These are phyloP conservation scores for Carex pumila DNA, from an alignment of 176 grass and related monocot genomes.

Conservation along the genomic window DNA sequence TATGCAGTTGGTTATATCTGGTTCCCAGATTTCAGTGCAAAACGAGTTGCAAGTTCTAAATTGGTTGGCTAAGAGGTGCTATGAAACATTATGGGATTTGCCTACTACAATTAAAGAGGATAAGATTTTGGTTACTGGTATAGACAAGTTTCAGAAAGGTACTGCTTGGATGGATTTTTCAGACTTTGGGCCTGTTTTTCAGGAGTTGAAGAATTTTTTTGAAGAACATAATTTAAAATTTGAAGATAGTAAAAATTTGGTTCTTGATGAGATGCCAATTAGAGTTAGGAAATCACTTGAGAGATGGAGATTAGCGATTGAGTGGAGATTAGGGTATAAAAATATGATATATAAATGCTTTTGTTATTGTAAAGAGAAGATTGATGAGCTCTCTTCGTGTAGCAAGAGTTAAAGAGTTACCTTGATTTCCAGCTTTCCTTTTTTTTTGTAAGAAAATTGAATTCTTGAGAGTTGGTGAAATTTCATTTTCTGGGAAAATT, in stretches of 20 bases:
- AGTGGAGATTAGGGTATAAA: conserved; percentile 77
- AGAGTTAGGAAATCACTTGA: conserved; percentile 43
- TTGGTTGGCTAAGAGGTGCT: conserved; percentile 57
- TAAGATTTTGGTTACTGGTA: conserved; percentile 30
- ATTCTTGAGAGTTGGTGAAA: neutral
- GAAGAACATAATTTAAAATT: conserved; percentile 29
- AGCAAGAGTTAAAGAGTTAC: neutral
- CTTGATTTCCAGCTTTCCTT: conserved; percentile 8
- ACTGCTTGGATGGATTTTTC: conserved; percentile 22
- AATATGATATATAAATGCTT: conserved; percentile 50
- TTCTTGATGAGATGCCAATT: conserved; percentile 19
- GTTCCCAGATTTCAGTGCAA: conserved; percentile 59
- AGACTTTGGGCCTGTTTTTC: conserved; percentile 14
- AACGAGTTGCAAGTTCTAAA: conserved; percentile 67
- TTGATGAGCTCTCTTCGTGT: conserved; percentile 37
- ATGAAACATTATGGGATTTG: conserved; percentile 37
- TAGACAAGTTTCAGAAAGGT: conserved; percentile 34
- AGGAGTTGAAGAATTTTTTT: conserved; percentile 40
- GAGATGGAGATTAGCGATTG: conserved; percentile 74
- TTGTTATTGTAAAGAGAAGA: conserved; percentile 39
- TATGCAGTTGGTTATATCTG: conserved; percentile 46
- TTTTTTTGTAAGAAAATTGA: neutral
- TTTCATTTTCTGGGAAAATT: neutral
- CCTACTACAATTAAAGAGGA: conserved; percentile 48
- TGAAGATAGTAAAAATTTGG: conserved; percentile 17